Base-by-base conservation (phyloP, 179 eudicot genomes). In the Beta lomatogona region DNA sequence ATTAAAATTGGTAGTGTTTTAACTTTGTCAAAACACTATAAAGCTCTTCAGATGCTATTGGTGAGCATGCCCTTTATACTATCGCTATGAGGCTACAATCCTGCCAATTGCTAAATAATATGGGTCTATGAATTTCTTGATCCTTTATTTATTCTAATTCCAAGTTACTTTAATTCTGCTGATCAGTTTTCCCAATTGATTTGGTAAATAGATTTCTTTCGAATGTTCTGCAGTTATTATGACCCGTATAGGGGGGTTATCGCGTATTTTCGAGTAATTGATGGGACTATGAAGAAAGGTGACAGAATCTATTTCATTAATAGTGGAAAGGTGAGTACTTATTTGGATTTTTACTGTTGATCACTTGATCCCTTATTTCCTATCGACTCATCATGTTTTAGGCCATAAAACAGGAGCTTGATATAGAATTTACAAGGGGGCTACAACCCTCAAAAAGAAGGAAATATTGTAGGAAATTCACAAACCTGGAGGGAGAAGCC, bases 201-300 rank as follows among this genome's bases (percentile, higher is more conserved):
- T 28, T 77, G 79, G 53, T 81, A 80, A 83, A 78, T 79, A 61
- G 45, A 45, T 88, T 76, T 57, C 50, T 64, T 64, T 67, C 76
- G 78, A 82, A 82, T 78, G 64, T 82, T 68, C 76, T 87, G 92
- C 97, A 95, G 99, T 89, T 95, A 95, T 82, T 95, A 91, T 84
- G 99, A 95, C 88, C 83, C 98, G 28, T 95, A 92, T 86, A 86
- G 99, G 79, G 99, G 99, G 58, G 98, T 95, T 64, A 84, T 95
- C 79, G 98, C 93, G 80, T 95, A 95, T 88, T 95, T 95, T 81
- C 92, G 99, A 75, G 86, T 95, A 63, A 91, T 94, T 87, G 99
- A 95, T 82, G 99, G 99, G 81, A 86, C 89, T 76, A 71, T 95
- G 77, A 95, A 87, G 92, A 95, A 92, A 89, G 99, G 99, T 78